Evolutionary conservation across 1,139 yeast genomes (phyloP).

Genomic region (Geotrichum bryndzae): DNA sequence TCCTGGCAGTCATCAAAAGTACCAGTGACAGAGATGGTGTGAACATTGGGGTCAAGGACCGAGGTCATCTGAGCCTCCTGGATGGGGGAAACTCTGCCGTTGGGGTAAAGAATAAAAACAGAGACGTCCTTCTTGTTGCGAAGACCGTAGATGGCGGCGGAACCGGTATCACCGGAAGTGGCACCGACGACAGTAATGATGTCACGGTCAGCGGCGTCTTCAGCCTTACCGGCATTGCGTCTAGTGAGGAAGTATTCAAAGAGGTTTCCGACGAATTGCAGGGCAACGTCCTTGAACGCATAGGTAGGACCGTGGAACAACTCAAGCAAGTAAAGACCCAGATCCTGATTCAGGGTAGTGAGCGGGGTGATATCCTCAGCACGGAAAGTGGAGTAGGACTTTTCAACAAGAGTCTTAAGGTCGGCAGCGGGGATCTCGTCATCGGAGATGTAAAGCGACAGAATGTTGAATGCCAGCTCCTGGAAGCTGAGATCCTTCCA

Average conservation of each 20-base stretch:
- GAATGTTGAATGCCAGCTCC: constrained; percentile 78
- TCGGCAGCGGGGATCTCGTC: constrained; percentile 69
- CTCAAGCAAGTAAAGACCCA: constrained; percentile 71
- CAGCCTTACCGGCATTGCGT: constrained; percentile 59
- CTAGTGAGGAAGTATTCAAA: constrained; percentile 86
- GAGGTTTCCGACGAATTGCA: constrained; percentile 93
- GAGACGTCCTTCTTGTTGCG: constrained; percentile 95
- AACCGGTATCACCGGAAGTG: constrained; percentile 97
- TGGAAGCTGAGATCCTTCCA: constrained; percentile 78
- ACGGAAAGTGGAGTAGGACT: constrained; percentile 87
- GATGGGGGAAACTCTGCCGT: constrained; percentile 94
- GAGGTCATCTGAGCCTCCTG: constrained; percentile 99
- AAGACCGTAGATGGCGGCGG: constrained; percentile 97
- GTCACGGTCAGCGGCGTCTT: constrained; percentile 53
- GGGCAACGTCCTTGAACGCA: constrained; percentile 97
- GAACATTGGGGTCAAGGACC: constrained; percentile 89
- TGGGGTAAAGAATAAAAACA: constrained; percentile 91
- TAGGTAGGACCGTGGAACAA: constrained; percentile 98
- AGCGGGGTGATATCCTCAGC: constrained; percentile 81
- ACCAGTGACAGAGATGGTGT: constrained; percentile 89
- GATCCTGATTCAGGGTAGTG: constrained; percentile 49
- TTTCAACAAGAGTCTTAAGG: constrained; percentile 52
- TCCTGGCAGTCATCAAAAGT: constrained; percentile 98
- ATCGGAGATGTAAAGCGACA: constrained; percentile 67
- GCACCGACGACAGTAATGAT: constrained; percentile 96